phyloP scores from a whole-genome alignment of 108 stramenopile species.

The Skeletonema potamos region DNA sequence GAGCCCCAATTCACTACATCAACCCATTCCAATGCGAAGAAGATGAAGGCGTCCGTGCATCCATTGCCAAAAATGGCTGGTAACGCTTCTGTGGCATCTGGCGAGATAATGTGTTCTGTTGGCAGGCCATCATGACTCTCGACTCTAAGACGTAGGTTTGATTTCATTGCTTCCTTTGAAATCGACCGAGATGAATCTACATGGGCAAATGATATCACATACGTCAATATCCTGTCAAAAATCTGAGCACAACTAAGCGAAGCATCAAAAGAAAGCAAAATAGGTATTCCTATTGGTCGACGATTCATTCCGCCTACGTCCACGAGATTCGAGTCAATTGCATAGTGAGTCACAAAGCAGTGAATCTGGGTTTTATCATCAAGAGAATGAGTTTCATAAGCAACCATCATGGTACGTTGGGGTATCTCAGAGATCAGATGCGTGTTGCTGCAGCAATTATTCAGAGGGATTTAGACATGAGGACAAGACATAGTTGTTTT shows the following conservation, averaged over 20 bases:
- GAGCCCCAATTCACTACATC: conserved; percentile 3
- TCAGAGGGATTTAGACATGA: background rate
- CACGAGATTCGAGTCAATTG: background rate
- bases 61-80: conserved; percentile 5
- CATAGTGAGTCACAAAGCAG: conserved; percentile 10
- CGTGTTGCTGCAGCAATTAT: conserved; percentile 27
- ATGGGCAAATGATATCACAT: conserved; percentile 40
- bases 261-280: conserved; percentile 56
- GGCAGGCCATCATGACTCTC: background rate
- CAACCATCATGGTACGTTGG: conserved; percentile 33
- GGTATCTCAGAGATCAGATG: conserved; percentile 37
- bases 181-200: background rate
- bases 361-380: conserved; percentile 30
- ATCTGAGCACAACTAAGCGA: conserved; percentile 51
- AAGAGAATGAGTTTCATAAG: conserved; percentile 49
- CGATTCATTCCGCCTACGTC: conserved; percentile 8
- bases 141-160: background rate
- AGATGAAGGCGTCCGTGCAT: background rate
- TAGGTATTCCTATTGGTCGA: conserved; percentile 57
- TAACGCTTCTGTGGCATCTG: conserved; percentile 6
- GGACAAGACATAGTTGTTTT: background rate
- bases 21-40: conserved; percentile 21
- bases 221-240: conserved; percentile 50
- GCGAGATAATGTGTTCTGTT: background rate
- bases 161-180: background rate